phyloP scores from a whole-genome alignment of 345 rosid genomes.

The Hibiscus mutabilis region DNA sequence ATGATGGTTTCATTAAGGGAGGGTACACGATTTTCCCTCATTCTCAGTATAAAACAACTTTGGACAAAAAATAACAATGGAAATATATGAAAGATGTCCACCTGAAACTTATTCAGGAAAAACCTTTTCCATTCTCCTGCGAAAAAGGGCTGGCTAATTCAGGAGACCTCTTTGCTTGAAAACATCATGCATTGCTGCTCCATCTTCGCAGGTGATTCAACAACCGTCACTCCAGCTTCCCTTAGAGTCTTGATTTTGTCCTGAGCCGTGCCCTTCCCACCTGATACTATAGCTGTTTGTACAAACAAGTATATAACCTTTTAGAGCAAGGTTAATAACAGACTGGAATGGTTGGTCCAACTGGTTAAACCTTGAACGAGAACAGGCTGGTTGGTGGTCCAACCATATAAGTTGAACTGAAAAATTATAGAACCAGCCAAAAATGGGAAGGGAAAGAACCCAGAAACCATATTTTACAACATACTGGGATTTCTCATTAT shows the following conservation, averaged over 20 bases:
- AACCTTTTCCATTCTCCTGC: background rate
- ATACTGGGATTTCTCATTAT: no score
- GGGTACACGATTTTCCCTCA: background rate
- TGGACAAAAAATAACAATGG: constrained; percentile 1
- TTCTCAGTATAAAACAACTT: background rate
- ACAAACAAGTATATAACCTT: background rate
- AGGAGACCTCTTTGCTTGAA: constrained; percentile 74
- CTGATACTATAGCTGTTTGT: constrained; percentile 75
- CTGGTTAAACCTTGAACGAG: no score
- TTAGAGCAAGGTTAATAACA: no score
- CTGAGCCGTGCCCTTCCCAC: constrained; percentile 97
- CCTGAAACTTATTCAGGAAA: constrained; percentile 31
- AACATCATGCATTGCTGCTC: constrained; percentile 61
- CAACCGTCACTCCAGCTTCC: constrained; percentile 89
- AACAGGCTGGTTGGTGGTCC: no score
- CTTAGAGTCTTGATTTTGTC: constrained; percentile 71
- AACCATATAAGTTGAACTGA: no score
- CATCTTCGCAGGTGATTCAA: constrained; percentile 91
- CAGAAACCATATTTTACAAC: background rate
- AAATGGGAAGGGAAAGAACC: background rate
- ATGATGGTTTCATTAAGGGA: background rate
- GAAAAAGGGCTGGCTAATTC: background rate
- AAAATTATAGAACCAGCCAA: background rate
- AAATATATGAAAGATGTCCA: background rate
- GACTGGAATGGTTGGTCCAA: no score